Percentiles rank a stretch among this genome's conserved stretches.
Evolutionary conservation across 805 yeast genomes (phyloP).

Genomic region (Saccharomycopsis capsularis): DNA sequence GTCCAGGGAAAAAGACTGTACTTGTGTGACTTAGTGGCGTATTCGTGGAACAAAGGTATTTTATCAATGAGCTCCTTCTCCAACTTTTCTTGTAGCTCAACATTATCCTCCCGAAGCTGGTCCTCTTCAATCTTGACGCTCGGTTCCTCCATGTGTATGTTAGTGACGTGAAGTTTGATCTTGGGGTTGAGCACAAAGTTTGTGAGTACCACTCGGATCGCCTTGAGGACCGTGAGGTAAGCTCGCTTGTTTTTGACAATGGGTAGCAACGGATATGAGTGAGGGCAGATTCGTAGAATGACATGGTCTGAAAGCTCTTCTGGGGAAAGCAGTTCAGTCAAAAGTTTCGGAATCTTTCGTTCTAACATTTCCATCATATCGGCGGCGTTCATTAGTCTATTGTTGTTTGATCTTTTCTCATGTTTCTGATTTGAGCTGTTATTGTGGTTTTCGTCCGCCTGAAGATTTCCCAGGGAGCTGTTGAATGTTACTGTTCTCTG

Average conservation of each 20-base stretch:
- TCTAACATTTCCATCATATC: constrained; percentile 42
- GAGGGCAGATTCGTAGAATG: constrained; percentile 49
- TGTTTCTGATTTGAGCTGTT: too few relatives aligned
- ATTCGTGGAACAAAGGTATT: constrained; percentile 16
- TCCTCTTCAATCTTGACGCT: constrained; percentile 16
- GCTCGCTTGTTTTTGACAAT: constrained; percentile 47
- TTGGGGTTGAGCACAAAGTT: constrained; percentile 49
- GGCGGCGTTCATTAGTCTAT: constrained; percentile 41
- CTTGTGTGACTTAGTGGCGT: background rate
- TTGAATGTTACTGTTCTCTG: too few relatives aligned
- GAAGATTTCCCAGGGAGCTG: too few relatives aligned
- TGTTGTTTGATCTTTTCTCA: too few relatives aligned
- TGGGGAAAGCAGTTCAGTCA: constrained; percentile 40
- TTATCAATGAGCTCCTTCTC: constrained; percentile 23
- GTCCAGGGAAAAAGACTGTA: constrained; percentile 26
- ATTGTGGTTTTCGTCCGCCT: too few relatives aligned
- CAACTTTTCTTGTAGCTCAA: constrained; percentile 21
- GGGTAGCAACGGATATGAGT: constrained; percentile 48
- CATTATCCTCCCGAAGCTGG: constrained; percentile 14
- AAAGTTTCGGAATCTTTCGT: constrained; percentile 42
- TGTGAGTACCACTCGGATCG: constrained; percentile 47
- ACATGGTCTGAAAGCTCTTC: constrained; percentile 40
- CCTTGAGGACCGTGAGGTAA: constrained; percentile 50
- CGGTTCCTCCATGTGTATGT: constrained; percentile 28
- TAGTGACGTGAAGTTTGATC: constrained; percentile 44